Conservation (phyloP, 2,329 filamentous ascomycete genomes). For the Dendryphion nanum region DNA sequence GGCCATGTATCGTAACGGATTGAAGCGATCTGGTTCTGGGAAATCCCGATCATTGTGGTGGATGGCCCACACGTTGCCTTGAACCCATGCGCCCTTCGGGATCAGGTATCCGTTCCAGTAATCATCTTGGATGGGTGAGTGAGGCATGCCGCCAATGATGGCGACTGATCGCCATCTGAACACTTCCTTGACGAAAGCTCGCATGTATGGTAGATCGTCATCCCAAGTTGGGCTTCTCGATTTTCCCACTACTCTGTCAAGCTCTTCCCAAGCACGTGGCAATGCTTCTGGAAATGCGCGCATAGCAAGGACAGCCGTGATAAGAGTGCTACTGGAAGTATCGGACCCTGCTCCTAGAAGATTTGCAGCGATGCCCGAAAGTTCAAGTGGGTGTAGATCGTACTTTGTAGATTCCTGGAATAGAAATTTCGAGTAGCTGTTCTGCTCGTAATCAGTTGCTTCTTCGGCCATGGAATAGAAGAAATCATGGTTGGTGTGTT, state of each 20-base stretch:
- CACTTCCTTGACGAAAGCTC: conserved; percentile 10
- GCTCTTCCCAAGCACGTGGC: conserved; percentile 5
- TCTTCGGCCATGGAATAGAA: conserved; percentile 9
- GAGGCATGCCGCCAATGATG: conserved; percentile 11
- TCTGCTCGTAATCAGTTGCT: conserved; percentile 5
- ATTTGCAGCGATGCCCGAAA: conserved; percentile 5
- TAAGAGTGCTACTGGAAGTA: conserved; percentile 5
- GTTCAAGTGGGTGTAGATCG: conserved; percentile 6
- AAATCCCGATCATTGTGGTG: conserved; percentile 22
- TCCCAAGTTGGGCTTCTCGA: conserved; percentile 16
- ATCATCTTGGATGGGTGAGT: conserved; percentile 9
- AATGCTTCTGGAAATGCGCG: conserved; percentile 6
- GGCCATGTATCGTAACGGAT: conserved; percentile 12
- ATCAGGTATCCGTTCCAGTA: conserved; percentile 20
- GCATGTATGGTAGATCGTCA: conserved; percentile 24
- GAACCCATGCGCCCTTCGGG: conserved; percentile 26
- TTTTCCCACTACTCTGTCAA: conserved; percentile 13
- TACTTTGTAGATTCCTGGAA: conserved; percentile 25
- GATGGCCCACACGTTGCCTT: conserved; percentile 27
- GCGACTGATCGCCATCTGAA: conserved; percentile 7
- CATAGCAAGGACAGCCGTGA: conserved; percentile 6
- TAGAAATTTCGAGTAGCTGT: conserved; percentile 24
- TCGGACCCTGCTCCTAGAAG: conserved; percentile 7
- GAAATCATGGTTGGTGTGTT: conserved; percentile 8
- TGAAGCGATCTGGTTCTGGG: conserved; percentile 18